phyloP scores from a whole-genome alignment of 2,329 filamentous ascomycete species.

The Fusarium nelsonii region DNA sequence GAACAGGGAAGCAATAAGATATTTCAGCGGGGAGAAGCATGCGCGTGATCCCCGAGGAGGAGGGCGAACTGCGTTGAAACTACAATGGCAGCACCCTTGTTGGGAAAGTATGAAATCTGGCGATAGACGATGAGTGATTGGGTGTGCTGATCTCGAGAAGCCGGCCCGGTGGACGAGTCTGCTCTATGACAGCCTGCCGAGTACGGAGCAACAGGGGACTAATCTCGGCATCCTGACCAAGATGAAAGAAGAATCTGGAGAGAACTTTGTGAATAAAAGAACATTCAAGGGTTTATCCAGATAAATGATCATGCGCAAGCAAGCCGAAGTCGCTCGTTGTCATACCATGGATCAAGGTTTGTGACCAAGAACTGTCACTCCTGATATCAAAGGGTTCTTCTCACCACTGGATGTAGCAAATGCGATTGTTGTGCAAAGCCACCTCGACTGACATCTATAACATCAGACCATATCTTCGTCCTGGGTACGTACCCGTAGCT shows the following conservation, averaged over 20 bases:
- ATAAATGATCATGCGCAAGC: slow-evolving; percentile 8
- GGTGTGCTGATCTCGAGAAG: slow-evolving; percentile 34
- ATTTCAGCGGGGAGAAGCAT: slow-evolving; percentile 18
- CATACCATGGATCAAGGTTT: neutral
- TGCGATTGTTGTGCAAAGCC: slow-evolving; percentile 9
- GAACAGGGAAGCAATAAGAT: slow-evolving; percentile 22
- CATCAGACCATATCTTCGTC: slow-evolving; percentile 28
- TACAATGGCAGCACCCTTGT: neutral
- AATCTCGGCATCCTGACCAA: slow-evolving; percentile 23
- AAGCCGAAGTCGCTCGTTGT: slow-evolving; percentile 31
- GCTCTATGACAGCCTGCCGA: slow-evolving; percentile 11
- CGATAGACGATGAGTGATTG: slow-evolving; percentile 20
- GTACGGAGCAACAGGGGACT: slow-evolving; percentile 14
- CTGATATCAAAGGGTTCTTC: neutral
- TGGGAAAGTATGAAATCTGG: slow-evolving; percentile 5
- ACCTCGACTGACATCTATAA: slow-evolving; percentile 31
- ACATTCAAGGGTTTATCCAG: slow-evolving; percentile 5
- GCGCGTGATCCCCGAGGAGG: slow-evolving; percentile 30
- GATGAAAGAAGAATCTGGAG: neutral
- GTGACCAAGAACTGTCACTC: neutral
- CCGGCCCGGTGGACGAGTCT: slow-evolving; percentile 35
- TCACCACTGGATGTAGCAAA: neutral
- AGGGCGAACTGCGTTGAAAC: slow-evolving; percentile 29
- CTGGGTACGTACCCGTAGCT: slow-evolving; percentile 16
- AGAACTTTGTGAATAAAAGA: slow-evolving; percentile 15